Evolutionary conservation across 2,329 filamentous ascomycete species (phyloP), one percentile per base, ranked within the genome.

Genomic region (Byssothecium circinans): DNA sequence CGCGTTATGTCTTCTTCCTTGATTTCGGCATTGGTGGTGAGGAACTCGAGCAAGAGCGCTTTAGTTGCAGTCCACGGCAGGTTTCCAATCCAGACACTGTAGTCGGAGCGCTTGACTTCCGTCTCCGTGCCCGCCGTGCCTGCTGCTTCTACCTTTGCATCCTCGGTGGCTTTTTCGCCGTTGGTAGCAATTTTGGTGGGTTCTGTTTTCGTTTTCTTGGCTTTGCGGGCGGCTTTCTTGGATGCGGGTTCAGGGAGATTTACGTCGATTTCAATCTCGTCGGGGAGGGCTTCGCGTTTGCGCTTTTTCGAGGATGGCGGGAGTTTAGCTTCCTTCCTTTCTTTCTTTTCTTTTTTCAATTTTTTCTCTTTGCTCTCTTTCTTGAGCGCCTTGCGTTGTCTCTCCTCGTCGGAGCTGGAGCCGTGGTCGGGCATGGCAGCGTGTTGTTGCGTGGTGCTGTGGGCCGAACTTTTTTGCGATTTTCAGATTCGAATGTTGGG

Each of bases 21-120:
- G 49, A 81, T 78, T 15, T 68, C 63, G 6, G 84, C 85, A 66
- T 85, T 83, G 30, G 85, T 81, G 27, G 86, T 81, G n/a, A 99
- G 75, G 80, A 95, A 97, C 51, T 81, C 81, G 62, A 86, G 85
- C 40, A 99, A 75, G 53, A 90, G 85, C 11, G 82, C 76, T 49
- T 87, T 84, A 36, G 87, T 94, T 33, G 87, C 78, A 38, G 82
- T 83, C 78, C 92, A 99, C n/a, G 88, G 83, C 53, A 99, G 75
- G 72, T 99, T 99, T 61, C 95, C 94, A 60, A 99, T 89, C 94
- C 94, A 99, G 57, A 99, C 83, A 53, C 91, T 89, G 71, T 90
- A 85, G 15, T 88, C 84, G 8, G 90, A 94, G 50, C 89, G 86
- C 58, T 78, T 74, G 41, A 71, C 29, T 14, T 32, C 29, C 14